Percentiles rank a stretch among this genome's conserved stretches.
These are phyloP conservation scores for Phallus indusiatus DNA, from an alignment of 768 basidiomycete genomes.

Conservation along the genomic window DNA sequence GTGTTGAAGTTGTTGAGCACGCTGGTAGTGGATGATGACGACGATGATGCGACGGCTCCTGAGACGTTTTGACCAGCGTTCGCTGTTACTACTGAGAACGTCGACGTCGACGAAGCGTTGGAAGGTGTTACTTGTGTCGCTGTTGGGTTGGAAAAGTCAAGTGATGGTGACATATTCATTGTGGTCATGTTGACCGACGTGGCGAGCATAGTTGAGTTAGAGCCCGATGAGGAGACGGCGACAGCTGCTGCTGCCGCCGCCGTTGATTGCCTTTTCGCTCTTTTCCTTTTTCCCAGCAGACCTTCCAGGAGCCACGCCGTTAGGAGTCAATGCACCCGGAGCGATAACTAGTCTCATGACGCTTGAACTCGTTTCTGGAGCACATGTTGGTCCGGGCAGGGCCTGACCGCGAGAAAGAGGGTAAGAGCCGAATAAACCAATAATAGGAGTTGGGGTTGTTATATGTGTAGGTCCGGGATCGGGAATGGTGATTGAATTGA, in stretches of 20 bases:
- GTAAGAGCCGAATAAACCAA: slow-evolving; percentile 7
- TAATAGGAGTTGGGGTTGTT: not conserved
- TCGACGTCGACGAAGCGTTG: no score
- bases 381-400: slow-evolving; percentile 5
- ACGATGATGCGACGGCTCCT: not conserved
- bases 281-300: not conserved
- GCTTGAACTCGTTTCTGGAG: not conserved
- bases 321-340: not conserved
- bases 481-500: not conserved
- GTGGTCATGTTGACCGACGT: no score
- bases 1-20: not conserved
- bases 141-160: no score
- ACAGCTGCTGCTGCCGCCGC: not conserved
- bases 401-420: slow-evolving; percentile 7
- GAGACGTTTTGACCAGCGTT: no score
- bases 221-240: no score
- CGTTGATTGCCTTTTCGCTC: not conserved
- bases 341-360: slow-evolving; percentile 6
- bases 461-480: not conserved
- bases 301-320: not conserved
- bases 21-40: not conserved
- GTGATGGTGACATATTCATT: no score
- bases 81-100: no score
- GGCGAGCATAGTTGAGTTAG: no score
- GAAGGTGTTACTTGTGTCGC: no score